Base-by-base conservation (phyloP, 768 basidiomycete species). In the Kwoniella shandongensis region DNA sequence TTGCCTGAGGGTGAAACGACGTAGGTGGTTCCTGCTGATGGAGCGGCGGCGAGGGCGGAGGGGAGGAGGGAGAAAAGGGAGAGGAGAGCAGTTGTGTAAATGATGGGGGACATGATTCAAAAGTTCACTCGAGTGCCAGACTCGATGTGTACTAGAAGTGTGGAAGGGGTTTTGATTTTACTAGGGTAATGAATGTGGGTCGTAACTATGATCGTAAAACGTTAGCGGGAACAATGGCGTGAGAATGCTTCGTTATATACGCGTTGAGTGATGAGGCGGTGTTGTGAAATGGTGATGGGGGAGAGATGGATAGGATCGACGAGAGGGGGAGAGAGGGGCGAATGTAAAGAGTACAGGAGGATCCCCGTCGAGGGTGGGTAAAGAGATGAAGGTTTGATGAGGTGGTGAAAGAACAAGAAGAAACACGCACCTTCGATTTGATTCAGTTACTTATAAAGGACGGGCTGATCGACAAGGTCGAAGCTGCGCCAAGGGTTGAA, bases 1-100 rank as follows among this genome's bases (percentile, higher is more conserved):
- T 56, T 46, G 35, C 59, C 49, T 7, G 58, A 47, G 23, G 70
- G 68, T 5, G 65, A 66, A 63, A 72, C 59, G 38, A 64, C 49
- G 51, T 67, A 72, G 13, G 61, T 59, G 13, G 40, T 45, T 44
- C 53, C 64, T 8, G 59, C 10, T 0, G 44, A n/a, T 25, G 63
- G 66, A 11, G 45, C 45, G 6, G 51, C 44, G 47, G 51, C 56
- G 20, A 61, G 36, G 35, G 49, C 54, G 13, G 54, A 47, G 39
- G 65, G 59, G 42, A 67, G 41, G 54, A 62, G 44, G 23, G 62
- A 44, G 44, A 60, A 52, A 22, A 59, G 46, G 35, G 51, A 46
- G 44, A 61, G 45, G 23, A 65, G 41, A 29, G 54, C 44, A 15
- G 49, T 26, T 35, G 56, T 30, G 55, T 62, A 57, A 44, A 55